Evolutionary conservation across 495 filamentous ascomycete species (phyloP).

Genomic region (Penicillium diatomitis): DNA sequence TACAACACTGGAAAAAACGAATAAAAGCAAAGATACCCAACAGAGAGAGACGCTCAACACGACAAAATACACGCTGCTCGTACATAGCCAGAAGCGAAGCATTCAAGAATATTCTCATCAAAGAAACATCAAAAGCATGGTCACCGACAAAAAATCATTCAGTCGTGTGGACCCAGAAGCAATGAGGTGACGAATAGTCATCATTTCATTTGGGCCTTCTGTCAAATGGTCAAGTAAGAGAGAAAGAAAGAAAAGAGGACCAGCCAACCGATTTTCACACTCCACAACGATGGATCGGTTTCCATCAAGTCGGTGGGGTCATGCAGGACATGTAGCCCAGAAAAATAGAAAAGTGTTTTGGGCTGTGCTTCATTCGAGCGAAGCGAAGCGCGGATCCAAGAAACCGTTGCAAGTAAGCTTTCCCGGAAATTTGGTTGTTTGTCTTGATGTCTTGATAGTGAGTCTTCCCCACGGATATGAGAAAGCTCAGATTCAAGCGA

Average conservation of each 20-base stretch:
- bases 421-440: not conserved
- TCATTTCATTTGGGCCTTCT: no score
- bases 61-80: not conserved
- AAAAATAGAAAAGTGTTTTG: not conserved
- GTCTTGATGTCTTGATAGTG: conserved; percentile 2
- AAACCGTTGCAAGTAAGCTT: no score
- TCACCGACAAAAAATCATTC: not conserved
- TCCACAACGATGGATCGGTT: not conserved
- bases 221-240: no score
- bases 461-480: not conserved
- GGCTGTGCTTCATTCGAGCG: not conserved
- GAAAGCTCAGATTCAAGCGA: conserved; percentile 15
- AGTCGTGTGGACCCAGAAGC: no score
- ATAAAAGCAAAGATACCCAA: conserved; percentile 23
- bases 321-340: not conserved
- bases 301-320: not conserved
- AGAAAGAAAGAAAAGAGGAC: no score
- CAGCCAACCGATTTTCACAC: no score
- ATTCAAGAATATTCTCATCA: conserved; percentile 1
- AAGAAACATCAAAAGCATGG: conserved; percentile 3
- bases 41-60: conserved; percentile 15
- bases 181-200: no score
- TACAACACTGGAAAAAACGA: conserved; percentile 17
- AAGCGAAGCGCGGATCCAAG: not conserved
- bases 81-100: conserved; percentile 2